These are phyloP conservation scores for Tolypocladium guangdongense DNA, from an alignment of 2,329 filamentous ascomycete genomes.

Conservation along the genomic window DNA sequence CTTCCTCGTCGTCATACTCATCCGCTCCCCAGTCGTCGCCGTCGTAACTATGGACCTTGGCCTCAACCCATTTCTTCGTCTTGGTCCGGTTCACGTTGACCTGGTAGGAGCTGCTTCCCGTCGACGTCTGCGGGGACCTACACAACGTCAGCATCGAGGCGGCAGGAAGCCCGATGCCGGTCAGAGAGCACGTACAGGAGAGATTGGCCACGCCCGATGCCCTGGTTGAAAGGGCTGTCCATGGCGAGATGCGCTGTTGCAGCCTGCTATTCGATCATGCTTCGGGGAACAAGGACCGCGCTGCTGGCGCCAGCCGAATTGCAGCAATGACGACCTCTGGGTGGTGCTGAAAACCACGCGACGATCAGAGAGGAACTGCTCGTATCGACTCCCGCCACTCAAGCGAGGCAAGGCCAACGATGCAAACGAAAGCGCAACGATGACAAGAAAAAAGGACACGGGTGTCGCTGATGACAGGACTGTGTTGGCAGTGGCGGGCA, in stretches of 20 bases:
- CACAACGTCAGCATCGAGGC: constrained; percentile 6
- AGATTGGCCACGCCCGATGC: constrained; percentile 15
- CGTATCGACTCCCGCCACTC: neutral
- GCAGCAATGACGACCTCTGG: neutral
- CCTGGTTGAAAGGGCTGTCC: constrained; percentile 18
- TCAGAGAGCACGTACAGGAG: constrained; percentile 12
- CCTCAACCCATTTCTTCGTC: constrained; percentile 91
- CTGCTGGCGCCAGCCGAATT: neutral
- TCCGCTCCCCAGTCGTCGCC: constrained; percentile 87
- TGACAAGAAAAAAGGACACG: neutral
- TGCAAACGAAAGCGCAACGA: neutral
- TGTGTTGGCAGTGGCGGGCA: neutral
- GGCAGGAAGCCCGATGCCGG: neutral
- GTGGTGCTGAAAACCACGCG: neutral
- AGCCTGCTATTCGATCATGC: constrained; percentile 2
- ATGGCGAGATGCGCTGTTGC: constrained; percentile 9
- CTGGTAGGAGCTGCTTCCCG: constrained; percentile 45
- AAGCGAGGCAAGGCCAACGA: neutral
- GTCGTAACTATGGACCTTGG: constrained; percentile 76
- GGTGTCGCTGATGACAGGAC: neutral
- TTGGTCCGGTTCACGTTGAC: constrained; percentile 81
- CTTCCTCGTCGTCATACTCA: constrained; percentile 44
- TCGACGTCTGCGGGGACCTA: constrained; percentile 20
- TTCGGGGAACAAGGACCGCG: neutral
- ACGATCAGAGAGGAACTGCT: neutral